Conservation (phyloP, 331 rosid genomes). For the Pyracantha coccinea region DNA sequence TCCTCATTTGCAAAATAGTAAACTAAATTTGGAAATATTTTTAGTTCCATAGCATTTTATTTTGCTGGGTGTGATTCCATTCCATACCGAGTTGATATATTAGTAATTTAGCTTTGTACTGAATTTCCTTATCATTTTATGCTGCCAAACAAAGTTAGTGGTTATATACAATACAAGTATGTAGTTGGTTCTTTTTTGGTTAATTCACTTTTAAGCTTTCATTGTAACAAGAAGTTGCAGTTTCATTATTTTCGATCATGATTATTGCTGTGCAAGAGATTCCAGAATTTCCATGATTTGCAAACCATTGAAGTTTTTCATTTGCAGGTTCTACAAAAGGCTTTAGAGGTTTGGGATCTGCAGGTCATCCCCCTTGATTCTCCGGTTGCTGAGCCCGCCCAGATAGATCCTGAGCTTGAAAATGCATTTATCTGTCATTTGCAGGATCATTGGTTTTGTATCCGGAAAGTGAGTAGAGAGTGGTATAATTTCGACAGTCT, state of each 20-base stretch:
- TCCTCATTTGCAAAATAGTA: background rate
- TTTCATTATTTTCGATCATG: background rate
- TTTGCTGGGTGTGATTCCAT: background rate
- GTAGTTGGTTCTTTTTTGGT: background rate
- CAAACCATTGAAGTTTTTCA: background rate
- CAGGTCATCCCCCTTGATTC: slow-evolving; percentile 96
- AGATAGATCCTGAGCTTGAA: slow-evolving; percentile 88
- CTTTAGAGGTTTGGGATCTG: slow-evolving; percentile 96
- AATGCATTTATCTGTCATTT: slow-evolving; percentile 92
- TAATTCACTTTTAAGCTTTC: background rate
- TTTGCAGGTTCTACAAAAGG: slow-evolving; percentile 89
- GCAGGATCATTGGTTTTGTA: slow-evolving; percentile 98
- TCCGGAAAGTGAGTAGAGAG: slow-evolving; percentile 82
- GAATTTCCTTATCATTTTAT: background rate
- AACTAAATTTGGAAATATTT: background rate
- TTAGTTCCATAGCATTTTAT: background rate
- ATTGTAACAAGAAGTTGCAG: background rate
- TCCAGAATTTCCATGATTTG: background rate
- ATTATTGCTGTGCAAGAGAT: background rate
- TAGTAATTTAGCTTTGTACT: background rate
- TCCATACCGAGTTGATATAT: background rate
- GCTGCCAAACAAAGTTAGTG: background rate
- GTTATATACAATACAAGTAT: background rate
- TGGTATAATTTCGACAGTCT: slow-evolving; percentile 98
- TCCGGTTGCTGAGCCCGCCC: slow-evolving; percentile 96